These are phyloP conservation scores for Malus fusca DNA, from an alignment of 306 rosid genomes.

Conservation along the genomic window DNA sequence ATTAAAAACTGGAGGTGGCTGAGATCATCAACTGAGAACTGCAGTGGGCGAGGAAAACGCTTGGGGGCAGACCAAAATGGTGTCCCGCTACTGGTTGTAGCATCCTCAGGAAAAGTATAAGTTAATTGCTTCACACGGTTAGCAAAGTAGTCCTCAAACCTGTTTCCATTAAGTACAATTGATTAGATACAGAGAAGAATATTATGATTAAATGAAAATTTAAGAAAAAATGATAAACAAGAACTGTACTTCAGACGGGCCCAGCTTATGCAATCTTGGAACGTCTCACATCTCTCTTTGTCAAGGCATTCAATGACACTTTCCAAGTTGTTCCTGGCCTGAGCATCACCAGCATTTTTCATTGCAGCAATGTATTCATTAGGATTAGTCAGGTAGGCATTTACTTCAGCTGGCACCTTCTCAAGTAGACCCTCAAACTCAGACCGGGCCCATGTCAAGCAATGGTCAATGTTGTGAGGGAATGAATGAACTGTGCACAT, in stretches of 20 bases:
- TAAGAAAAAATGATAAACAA: neutral
- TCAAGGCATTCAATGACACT: slow-evolving; percentile 23
- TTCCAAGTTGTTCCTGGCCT: slow-evolving; percentile 21
- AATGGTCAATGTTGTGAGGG: slow-evolving; percentile 25
- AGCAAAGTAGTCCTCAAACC: slow-evolving; percentile 19
- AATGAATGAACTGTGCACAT: slow-evolving; percentile 25
- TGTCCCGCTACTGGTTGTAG: slow-evolving; percentile 20
- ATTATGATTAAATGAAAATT: too few species aligned
- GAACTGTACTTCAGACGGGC: slow-evolving; percentile 17
- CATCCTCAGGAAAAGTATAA: slow-evolving; percentile 22
- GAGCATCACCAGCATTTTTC: slow-evolving; percentile 27
- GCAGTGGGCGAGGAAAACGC: slow-evolving; percentile 19
- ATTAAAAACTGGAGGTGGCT: slow-evolving; percentile 18
- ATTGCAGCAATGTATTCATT: slow-evolving; percentile 4
- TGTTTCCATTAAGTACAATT: neutral
- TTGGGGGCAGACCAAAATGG: slow-evolving; percentile 27
- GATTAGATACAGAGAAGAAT: neutral
- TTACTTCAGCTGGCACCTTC: slow-evolving; percentile 22
- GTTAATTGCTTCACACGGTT: slow-evolving; percentile 22
- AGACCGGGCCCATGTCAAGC: slow-evolving; percentile 25
- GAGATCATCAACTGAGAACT: slow-evolving; percentile 13
- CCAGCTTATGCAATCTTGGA: slow-evolving; percentile 24
- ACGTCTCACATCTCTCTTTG: slow-evolving; percentile 12
- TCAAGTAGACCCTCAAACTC: slow-evolving; percentile 25
- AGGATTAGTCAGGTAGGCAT: slow-evolving; percentile 15